A percentile compares a stretch with the other conserved stretches of the same genome.
Conservation (phyloP, 176 grass and related monocot species). For the Eleusine indica region DNA sequence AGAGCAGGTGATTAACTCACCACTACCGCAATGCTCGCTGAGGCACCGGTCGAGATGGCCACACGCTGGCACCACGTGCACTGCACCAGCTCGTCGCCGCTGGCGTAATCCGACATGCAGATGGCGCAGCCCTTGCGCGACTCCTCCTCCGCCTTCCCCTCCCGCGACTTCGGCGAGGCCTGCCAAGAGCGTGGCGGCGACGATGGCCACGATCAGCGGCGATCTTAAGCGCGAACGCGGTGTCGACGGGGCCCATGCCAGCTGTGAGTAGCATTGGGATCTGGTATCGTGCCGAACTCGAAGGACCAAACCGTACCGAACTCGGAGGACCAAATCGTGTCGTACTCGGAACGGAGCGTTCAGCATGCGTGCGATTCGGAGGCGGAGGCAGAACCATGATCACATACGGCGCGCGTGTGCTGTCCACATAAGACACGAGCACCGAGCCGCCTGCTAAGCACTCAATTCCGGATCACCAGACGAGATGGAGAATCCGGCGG, state of each 20-base stretch:
- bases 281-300: no score
- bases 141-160: not conserved
- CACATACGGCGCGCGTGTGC: no score
- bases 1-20: not conserved
- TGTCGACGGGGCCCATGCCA: not conserved
- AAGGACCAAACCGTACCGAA: no score
- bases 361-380: no score
- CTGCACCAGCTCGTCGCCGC: slow-evolving; percentile 37
- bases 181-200: not conserved
- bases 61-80: slow-evolving; percentile 50
- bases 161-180: not conserved
- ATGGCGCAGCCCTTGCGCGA: not conserved
- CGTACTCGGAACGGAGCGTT: no score
- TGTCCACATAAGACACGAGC: no score
- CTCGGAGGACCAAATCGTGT: no score
- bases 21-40: not conserved
- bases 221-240: not conserved
- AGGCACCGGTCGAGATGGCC: slow-evolving; percentile 47
- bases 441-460: no score
- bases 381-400: no score
- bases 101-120: slow-evolving; percentile 23
- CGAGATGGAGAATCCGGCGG: no score
- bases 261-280: no score
- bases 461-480: no score
- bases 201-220: slow-evolving; percentile 30